Percentiles rank a stretch among this genome's conserved stretches.
These are phyloP conservation scores for Monoraphidium neglectum DNA, from an alignment of 139 green algal genomes.

Conservation along the genomic window DNA sequence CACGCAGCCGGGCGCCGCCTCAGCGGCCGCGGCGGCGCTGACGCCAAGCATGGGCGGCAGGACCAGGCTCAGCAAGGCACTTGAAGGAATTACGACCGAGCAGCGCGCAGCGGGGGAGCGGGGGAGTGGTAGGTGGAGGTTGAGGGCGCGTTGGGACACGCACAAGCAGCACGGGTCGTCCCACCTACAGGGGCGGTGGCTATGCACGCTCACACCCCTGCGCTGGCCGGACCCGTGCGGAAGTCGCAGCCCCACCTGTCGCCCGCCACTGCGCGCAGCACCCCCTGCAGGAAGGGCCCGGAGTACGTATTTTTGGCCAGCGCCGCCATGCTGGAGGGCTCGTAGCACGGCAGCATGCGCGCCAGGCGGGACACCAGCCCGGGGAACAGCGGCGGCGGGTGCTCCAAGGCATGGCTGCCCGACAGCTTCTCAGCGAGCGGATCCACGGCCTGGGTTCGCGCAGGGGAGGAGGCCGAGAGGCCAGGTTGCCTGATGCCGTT, in stretches of 20 bases:
- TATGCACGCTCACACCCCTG: too few relatives aligned
- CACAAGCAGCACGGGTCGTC: too few relatives aligned
- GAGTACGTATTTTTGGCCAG: conserved; percentile 55
- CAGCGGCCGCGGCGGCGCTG: conserved; percentile 31
- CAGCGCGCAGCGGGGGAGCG: conserved; percentile 11
- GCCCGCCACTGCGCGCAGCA: conserved; percentile 46
- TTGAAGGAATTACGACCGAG: too few relatives aligned
- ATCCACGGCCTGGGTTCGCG: too few relatives aligned
- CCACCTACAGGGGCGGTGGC: too few relatives aligned
- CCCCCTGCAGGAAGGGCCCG: conserved; percentile 66
- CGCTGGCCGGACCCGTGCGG: too few relatives aligned
- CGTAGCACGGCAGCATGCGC: conserved; percentile 40
- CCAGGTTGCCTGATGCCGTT: too few relatives aligned
- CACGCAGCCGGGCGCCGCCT: conserved; percentile 17
- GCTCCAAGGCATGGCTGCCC: neutral
- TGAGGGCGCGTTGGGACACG: neutral
- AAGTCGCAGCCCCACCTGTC: conserved; percentile 31
- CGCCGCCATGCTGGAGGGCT: conserved; percentile 29
- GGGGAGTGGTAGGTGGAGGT: neutral
- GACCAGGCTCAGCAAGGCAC: too few relatives aligned
- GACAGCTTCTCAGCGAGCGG: conserved; percentile 15
- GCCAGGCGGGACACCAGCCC: conserved; percentile 26
- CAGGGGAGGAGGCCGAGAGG: too few relatives aligned
- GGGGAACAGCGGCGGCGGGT: conserved; percentile 6
- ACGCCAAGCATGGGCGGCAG: conserved; percentile 58